Conservation (phyloP, 306 rosid genomes). For the Cucurbita pepo region DNA sequence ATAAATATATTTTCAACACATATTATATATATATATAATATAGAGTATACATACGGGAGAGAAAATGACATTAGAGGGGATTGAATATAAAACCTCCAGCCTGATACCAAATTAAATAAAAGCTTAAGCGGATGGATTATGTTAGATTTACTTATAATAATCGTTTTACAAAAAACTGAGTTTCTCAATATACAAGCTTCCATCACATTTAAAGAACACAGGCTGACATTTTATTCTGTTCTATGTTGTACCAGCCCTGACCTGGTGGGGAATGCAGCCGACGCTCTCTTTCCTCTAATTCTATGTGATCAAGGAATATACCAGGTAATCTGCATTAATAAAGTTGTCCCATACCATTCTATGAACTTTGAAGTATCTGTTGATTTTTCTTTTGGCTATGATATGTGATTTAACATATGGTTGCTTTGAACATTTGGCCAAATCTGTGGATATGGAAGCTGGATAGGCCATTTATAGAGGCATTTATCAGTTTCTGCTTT, state of each 20-base stretch:
- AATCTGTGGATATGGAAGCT: neutral
- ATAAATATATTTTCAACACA: too few relatives aligned
- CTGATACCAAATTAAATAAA: neutral
- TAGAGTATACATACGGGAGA: too few relatives aligned
- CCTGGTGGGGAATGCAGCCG: constrained; percentile 85
- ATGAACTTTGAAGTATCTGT: neutral
- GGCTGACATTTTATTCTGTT: neutral
- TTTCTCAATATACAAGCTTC: neutral
- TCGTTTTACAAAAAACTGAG: neutral
- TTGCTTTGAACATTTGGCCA: neutral
- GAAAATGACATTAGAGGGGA: too few relatives aligned
- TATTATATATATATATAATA: too few relatives aligned
- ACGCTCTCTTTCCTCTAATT: constrained; percentile 78
- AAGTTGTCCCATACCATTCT: neutral
- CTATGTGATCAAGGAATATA: constrained; percentile 80
- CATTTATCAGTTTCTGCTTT: neutral
- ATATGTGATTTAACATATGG: neutral
- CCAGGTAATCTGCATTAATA: constrained; percentile 34
- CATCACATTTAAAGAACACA: too few relatives aligned
- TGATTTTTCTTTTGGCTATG: neutral
- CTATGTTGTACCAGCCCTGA: constrained; percentile 48
- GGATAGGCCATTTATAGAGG: neutral
- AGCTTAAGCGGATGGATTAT: neutral
- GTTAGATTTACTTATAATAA: too few relatives aligned
- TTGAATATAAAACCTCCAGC: neutral